Conservation (phyloP, 78 protist genomes). For the Cavenderia fasciculata region DNA sequence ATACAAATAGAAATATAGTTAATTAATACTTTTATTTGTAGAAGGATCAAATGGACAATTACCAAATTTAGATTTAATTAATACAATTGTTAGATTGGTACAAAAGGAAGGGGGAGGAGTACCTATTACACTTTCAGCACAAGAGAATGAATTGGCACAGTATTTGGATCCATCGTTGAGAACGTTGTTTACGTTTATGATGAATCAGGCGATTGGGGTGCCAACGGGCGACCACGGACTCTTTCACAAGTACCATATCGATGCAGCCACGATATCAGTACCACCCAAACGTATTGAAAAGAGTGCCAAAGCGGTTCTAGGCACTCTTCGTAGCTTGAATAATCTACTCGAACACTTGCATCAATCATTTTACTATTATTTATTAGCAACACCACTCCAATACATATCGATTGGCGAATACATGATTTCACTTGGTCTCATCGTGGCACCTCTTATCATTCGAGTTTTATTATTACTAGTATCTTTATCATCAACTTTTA, state of each 20-base stretch:
- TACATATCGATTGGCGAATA: constrained; percentile 87
- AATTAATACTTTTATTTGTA: not conserved
- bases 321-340: constrained; percentile 69
- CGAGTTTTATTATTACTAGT: constrained; percentile 13
- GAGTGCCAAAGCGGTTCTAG: constrained; percentile 34
- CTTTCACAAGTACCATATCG: constrained; percentile 78
- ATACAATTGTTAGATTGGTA: constrained; percentile 64
- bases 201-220: constrained; percentile 75
- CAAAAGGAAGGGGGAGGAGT: not conserved
- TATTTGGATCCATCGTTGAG: too few relatives aligned
- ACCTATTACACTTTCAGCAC: too few relatives aligned
- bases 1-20: not conserved
- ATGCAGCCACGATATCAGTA: constrained; percentile 69
- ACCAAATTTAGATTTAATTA: constrained; percentile 80
- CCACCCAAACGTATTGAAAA: not conserved
- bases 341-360: constrained; percentile 85
- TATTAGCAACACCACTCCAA: constrained; percentile 56
- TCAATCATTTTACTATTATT: constrained; percentile 88
- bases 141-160: too few relatives aligned
- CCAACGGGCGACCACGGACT: constrained; percentile 82
- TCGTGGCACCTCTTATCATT: constrained; percentile 44
- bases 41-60: constrained; percentile 83
- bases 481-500: constrained; percentile 39
- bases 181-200: constrained; percentile 63
- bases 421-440: constrained; percentile 63